A percentile compares a stretch with the other conserved stretches of the same genome.
phyloP scores from a whole-genome alignment of 2,329 filamentous ascomycete genomes.

The Trichoderma hamatum region DNA sequence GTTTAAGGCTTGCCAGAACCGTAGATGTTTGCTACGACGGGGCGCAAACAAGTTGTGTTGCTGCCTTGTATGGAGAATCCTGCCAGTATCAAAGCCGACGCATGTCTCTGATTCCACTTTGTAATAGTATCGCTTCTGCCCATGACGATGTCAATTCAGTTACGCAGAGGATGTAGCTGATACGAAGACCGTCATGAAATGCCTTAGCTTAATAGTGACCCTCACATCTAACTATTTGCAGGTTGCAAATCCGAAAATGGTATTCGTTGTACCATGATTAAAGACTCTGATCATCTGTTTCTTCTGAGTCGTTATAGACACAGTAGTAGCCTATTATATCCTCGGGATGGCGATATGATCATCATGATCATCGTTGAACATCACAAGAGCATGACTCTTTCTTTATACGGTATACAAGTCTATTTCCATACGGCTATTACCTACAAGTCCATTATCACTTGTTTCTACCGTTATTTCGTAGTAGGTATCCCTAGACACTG shows the following conservation, averaged over 20 bases:
- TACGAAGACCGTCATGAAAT: not conserved
- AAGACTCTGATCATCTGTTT: not conserved
- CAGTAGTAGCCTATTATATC: not conserved
- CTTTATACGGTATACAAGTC: not conserved
- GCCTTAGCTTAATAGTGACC: not conserved
- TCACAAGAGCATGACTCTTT: not conserved
- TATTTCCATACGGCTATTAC: too few species aligned
- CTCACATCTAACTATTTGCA: not conserved
- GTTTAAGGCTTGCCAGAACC: constrained; percentile 3
- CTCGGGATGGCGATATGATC: not conserved
- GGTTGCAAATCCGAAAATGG: not conserved
- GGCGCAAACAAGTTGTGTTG: not conserved
- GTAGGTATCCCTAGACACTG: not conserved
- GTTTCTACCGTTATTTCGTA: too few species aligned
- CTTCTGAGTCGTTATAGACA: not conserved
- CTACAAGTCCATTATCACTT: not conserved
- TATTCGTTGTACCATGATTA: not conserved
- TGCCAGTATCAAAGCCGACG: not conserved
- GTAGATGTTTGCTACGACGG: not conserved
- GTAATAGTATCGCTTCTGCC: not conserved
- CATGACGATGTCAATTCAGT: not conserved
- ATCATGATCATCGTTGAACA: not conserved
- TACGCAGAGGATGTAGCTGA: not conserved
- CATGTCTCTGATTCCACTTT: not conserved
- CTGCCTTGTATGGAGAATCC: not conserved